phyloP scores from a whole-genome alignment of 139 green algal genomes.

The Pycnococcus provasolii region DNA sequence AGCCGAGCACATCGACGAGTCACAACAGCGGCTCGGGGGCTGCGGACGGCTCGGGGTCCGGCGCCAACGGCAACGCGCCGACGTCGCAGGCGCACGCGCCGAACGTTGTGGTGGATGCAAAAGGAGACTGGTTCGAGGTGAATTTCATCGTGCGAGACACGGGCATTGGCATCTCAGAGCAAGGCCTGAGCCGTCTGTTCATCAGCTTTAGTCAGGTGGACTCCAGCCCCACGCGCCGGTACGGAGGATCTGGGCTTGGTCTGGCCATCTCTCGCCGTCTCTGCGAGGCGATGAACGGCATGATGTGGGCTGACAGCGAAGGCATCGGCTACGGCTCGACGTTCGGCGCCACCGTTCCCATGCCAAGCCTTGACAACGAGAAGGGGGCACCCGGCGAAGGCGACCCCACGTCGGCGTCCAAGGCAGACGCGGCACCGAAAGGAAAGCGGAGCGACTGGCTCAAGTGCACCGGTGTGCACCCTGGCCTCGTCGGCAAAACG shows the following conservation, averaged over 20 bases:
- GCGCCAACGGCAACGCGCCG: no score
- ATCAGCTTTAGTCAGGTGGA: constrained; percentile 61
- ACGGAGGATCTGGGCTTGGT: constrained; percentile 68
- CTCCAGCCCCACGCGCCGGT: constrained; percentile 44
- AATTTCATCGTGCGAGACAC: constrained; percentile 19
- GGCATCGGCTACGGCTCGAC: constrained; percentile 11
- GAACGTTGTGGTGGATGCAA: no score
- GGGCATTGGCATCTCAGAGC: constrained; percentile 8
- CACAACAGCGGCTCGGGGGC: no score
- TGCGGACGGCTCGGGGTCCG: not conserved
- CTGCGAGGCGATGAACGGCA: constrained; percentile 59
- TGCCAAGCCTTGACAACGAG: not conserved
- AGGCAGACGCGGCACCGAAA: no score
- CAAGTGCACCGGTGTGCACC: no score
- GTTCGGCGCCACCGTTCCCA: constrained; percentile 4
- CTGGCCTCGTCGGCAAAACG: no score
- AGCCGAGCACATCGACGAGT: no score
- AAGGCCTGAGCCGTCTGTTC: constrained; percentile 54
- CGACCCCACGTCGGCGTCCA: no score
- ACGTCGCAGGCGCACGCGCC: no score
- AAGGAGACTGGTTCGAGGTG: not conserved
- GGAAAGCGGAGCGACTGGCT: no score
- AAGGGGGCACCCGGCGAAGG: no score
- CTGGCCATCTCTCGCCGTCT: constrained; percentile 67
- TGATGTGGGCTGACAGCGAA: constrained; percentile 36